A percentile compares a stretch with the other conserved stretches of the same genome.
These are phyloP conservation scores for Paratrimastix pyriformis DNA, from an alignment of 78 protist species.

Conservation along the genomic window DNA sequence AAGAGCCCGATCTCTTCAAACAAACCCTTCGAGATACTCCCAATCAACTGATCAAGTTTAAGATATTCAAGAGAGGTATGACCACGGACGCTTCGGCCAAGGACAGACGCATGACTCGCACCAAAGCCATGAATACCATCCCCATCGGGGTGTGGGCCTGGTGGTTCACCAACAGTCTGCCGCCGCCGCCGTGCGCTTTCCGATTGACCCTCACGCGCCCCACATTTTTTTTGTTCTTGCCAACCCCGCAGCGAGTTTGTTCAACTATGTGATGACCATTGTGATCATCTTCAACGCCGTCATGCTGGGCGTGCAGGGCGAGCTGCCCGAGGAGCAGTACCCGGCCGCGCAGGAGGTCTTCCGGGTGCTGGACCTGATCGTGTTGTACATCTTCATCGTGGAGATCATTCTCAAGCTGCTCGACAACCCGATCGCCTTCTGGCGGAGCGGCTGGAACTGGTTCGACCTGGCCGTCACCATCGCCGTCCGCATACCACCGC, in stretches of 20 bases:
- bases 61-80: conserved; percentile 17
- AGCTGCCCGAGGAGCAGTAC: neutral
- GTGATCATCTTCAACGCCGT: neutral
- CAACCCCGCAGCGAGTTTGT: too few relatives aligned
- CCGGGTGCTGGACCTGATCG: neutral
- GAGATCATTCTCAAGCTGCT: conserved; percentile 9
- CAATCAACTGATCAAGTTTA: conserved; percentile 15
- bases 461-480: conserved; percentile 10
- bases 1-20: conserved; percentile 1
- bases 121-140: neutral
- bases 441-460: conserved; percentile 5
- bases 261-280: neutral
- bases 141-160: conserved; percentile 24
- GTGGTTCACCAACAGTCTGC: neutral
- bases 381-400: neutral
- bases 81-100: neutral
- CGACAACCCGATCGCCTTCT: neutral
- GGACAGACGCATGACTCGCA: conserved; percentile 10
- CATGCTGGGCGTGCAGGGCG: neutral
- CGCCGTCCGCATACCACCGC: neutral
- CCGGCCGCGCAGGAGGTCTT: neutral
- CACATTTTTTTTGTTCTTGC: too few relatives aligned
- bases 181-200: too few relatives aligned
- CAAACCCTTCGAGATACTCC: neutral
- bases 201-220: too few relatives aligned